phyloP scores from a whole-genome alignment of 2,329 filamentous ascomycete species.

The Botrytis hyacinthi region DNA sequence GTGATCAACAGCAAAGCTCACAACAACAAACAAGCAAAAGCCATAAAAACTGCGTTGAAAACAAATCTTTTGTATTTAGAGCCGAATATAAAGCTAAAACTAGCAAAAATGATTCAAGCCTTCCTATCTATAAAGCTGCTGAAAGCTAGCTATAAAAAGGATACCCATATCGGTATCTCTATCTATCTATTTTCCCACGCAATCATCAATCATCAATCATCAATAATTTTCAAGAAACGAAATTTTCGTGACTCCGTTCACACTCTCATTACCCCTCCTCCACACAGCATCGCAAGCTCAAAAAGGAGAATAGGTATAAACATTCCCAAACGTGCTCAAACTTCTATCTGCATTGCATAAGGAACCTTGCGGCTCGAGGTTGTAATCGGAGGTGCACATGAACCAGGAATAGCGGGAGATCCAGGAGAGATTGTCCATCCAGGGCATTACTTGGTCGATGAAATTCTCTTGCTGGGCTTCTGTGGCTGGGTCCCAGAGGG shows the following conservation, averaged over 20 bases:
- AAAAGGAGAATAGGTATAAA: slow-evolving; percentile 5
- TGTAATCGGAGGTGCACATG: slow-evolving; percentile 14
- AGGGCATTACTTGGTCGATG: slow-evolving; percentile 43
- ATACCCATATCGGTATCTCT: not conserved
- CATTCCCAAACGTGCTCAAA: not conserved
- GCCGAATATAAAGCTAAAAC: not conserved
- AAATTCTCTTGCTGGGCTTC: slow-evolving; percentile 40
- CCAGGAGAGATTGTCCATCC: slow-evolving; percentile 42
- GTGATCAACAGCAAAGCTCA: no score
- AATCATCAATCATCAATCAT: not conserved
- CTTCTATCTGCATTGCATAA: not conserved
- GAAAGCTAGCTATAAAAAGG: not conserved
- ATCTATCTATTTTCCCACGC: not conserved
- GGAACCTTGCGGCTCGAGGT: not conserved
- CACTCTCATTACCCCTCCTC: not conserved
- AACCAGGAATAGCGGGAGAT: slow-evolving; percentile 20
- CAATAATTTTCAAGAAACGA: not conserved
- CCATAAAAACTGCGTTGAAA: not conserved
- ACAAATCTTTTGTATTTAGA: not conserved
- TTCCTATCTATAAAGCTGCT: not conserved
- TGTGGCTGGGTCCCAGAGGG: not conserved
- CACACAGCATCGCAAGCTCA: not conserved
- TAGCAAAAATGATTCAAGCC: not conserved
- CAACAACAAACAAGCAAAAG: no score
- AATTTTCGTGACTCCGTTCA: not conserved